Percentiles rank a stretch among this genome's conserved stretches.
Conservation (phyloP, 805 yeast species). For the Lachancea quebecensis region DNA sequence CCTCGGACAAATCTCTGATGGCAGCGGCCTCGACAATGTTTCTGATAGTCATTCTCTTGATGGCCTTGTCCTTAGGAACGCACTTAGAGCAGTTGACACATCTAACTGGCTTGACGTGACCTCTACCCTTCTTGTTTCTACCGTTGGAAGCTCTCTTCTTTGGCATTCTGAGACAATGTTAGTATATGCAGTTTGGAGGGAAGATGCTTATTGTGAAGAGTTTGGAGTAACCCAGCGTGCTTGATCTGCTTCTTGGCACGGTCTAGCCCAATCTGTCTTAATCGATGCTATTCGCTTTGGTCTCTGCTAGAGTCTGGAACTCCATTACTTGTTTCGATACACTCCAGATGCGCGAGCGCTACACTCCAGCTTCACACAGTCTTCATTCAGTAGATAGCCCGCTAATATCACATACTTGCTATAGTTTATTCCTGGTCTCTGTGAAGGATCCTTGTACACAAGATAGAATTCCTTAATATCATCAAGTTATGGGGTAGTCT, state of each 20-base stretch:
- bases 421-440: slow-evolving; percentile 6
- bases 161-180: slow-evolving; percentile 64
- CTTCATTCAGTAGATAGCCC: background rate
- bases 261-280: no score
- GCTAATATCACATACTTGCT: slow-evolving; percentile 8
- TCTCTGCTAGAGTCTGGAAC: no score
- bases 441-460: background rate
- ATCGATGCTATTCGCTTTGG: no score
- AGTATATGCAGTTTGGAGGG: background rate
- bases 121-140: slow-evolving; percentile 99
- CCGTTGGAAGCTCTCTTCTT: slow-evolving; percentile 99
- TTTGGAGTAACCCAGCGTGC: no score
- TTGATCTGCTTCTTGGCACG: no score
- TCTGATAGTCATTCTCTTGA: slow-evolving; percentile 99
- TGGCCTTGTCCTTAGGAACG: slow-evolving; percentile 99
- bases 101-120: slow-evolving; percentile 99
- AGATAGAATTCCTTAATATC: background rate
- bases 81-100: slow-evolving; percentile 99
- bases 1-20: slow-evolving; percentile 99
- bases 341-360: background rate
- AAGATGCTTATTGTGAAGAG: background rate
- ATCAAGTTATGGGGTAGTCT: background rate
- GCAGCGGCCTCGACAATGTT: slow-evolving; percentile 99
- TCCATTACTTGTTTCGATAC: background rate
- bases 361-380: background rate